These are phyloP conservation scores for Stevia rebaudiana DNA, from an alignment of 140 eudicot genomes.

Conservation along the genomic window DNA sequence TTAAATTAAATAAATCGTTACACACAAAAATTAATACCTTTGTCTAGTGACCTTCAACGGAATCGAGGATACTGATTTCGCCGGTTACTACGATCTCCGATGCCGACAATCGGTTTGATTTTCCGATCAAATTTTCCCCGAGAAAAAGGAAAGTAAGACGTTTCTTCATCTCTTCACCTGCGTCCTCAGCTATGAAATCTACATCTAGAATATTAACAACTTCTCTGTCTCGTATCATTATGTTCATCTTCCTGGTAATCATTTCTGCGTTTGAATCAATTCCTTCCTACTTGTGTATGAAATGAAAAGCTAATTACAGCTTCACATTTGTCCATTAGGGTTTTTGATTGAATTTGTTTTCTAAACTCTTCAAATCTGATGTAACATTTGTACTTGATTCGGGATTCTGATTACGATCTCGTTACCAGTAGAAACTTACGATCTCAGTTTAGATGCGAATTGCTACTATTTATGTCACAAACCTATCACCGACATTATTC, in stretches of 20 bases:
- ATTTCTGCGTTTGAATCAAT: conserved; percentile 5
- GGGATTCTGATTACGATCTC: neutral
- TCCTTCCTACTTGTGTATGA: neutral
- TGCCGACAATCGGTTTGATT: conserved; percentile 11
- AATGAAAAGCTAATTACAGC: neutral
- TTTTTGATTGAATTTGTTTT: conserved; percentile 4
- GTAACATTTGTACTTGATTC: neutral
- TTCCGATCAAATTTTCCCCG: conserved; percentile 1
- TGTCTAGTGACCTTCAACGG: too few relatives aligned
- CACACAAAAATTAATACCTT: too few relatives aligned
- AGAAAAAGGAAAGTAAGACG: conserved; percentile 1
- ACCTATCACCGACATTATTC: conserved; percentile 17
- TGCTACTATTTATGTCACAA: neutral
- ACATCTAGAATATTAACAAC: neutral
- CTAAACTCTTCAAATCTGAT: conserved; percentile 5
- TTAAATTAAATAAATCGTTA: too few relatives aligned
- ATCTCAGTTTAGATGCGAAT: conserved; percentile 1
- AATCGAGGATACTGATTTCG: conserved; percentile 2
- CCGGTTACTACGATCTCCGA: conserved; percentile 15
- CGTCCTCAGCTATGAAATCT: conserved; percentile 31
- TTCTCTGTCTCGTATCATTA: conserved; percentile 7
- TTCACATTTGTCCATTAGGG: conserved; percentile 18
- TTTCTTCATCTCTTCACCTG: neutral
- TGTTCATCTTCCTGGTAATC: conserved; percentile 33
- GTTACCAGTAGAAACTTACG: neutral